Evolutionary conservation across 768 basidiomycete genomes (phyloP), one percentile per base, ranked within the genome.

Genomic region (Macrolepiota fuliginosa): DNA sequence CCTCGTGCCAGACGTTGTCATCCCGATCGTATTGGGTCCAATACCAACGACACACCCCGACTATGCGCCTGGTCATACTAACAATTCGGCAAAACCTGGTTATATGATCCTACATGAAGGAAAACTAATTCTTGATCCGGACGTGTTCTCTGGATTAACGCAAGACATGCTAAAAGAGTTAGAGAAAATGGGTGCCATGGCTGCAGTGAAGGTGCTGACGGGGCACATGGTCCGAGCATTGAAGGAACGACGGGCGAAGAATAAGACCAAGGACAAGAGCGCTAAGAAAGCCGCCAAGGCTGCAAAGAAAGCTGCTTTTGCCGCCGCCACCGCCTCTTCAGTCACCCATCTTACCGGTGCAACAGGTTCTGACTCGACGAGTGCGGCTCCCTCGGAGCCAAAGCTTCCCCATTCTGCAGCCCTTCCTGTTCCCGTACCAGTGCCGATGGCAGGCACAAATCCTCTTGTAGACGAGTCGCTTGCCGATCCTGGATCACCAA

Each of bases 91-190:
- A 11, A 82, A 81, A 62, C 77, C 82, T 66, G 81, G 82, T 2
- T 83, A 83, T 35, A 93, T 97, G 78, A 85, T 92, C 24, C 76
- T 96, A 12, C 92, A 96, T 64, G 88, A 94, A 65, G 88, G 92
- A 56, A 89, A 84, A 32, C 82, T 97, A 22, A 85, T 94, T 59
- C 84, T 97, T 39, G 91, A 92, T 67, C 95, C 95, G 1, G 81
- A 82, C 22, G 89, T 96, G 36, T 97, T 97, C 69, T 83, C 88
- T 9, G 87, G 87, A 58, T 81, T 96, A 12, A 85, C 89, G 3
- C 77, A 81, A 47, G 87, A 89, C 63, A 89, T 89, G 72, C 75
- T 96, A 47, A 82, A 81, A 60, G 88, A 90, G 49, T 76, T 96
- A 27, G 90, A 94, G 73, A 81, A 82, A 56, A 84, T 94, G 72